Evolutionary conservation across 805 yeast genomes (phyloP).

Genomic region (Vanderwaltozyma tropicalis): DNA sequence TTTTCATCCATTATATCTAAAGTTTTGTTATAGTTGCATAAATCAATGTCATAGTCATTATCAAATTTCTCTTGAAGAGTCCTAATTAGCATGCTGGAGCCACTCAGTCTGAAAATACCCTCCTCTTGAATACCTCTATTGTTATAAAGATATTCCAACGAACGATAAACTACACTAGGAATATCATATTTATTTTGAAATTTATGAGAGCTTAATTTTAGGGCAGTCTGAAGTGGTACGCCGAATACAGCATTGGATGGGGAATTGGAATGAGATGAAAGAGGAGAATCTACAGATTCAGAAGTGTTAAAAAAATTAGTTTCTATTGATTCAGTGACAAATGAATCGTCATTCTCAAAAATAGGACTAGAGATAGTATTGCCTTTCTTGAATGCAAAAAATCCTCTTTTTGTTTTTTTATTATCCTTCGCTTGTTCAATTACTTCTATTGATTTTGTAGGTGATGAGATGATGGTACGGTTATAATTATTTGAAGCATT

Average conservation of each 20-base stretch:
- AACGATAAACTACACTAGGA: conserved; percentile 71
- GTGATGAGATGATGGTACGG: not conserved
- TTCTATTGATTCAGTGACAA: conserved; percentile 34
- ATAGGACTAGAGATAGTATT: conserved; percentile 3
- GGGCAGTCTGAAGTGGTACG: conserved; percentile 43
- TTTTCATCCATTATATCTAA: conserved; percentile 1
- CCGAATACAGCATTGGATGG: conserved; percentile 55
- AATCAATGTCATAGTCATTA: conserved; percentile 54
- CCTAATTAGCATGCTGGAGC: conserved; percentile 70
- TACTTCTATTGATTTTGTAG: not conserved
- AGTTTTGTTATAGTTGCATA: conserved; percentile 32
- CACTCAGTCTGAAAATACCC: conserved; percentile 85
- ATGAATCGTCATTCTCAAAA: not conserved
- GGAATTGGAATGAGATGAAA: not conserved
- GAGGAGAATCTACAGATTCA: conserved; percentile 1
- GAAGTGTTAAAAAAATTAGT: conserved; percentile 19
- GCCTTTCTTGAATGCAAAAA: conserved; percentile 45
- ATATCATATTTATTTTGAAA: conserved; percentile 29
- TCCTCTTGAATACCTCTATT: conserved; percentile 74
- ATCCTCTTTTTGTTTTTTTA: conserved; percentile 36
- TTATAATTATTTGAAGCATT: not conserved
- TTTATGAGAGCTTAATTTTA: conserved; percentile 39
- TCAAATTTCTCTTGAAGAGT: conserved; percentile 62
- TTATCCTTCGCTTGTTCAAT: not conserved
- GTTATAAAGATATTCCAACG: conserved; percentile 54